Evolutionary conservation across 495 filamentous ascomycete genomes (phyloP).

Genomic region (Chaetomium tenue): DNA sequence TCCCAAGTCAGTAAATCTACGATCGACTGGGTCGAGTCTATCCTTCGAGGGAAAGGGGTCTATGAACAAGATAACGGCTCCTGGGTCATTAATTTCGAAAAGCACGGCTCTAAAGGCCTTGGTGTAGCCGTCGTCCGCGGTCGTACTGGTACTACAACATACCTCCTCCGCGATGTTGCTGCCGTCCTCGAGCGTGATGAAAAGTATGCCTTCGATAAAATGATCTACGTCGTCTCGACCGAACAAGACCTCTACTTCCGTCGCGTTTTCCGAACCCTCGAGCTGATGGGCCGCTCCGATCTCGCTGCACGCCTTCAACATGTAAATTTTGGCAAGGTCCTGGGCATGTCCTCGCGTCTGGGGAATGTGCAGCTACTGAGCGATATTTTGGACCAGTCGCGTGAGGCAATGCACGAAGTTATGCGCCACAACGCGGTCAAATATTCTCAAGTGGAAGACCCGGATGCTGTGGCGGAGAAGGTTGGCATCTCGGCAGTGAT

Average conservation of each 20-base stretch:
- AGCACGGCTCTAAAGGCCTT: constrained; percentile 61
- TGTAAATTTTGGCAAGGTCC: constrained; percentile 62
- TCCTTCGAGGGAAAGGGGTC: constrained; percentile 68
- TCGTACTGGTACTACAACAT: constrained; percentile 60
- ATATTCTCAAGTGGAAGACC: constrained; percentile 58
- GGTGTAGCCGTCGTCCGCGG: constrained; percentile 56
- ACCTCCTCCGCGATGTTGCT: constrained; percentile 63
- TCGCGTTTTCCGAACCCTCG: constrained; percentile 62
- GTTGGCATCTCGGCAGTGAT: constrained; percentile 63
- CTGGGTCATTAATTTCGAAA: constrained; percentile 79
- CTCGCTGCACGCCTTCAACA: constrained; percentile 56
- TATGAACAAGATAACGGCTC: constrained; percentile 82
- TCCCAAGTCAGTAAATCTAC: constrained; percentile 83
- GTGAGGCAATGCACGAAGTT: constrained; percentile 62
- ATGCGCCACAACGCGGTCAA: constrained; percentile 61
- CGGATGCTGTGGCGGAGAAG: constrained; percentile 54
- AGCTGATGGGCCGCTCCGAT: constrained; percentile 56
- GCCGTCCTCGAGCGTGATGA: constrained; percentile 56
- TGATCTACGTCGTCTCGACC: constrained; percentile 67
- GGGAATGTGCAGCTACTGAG: constrained; percentile 55
- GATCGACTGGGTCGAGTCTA: constrained; percentile 54
- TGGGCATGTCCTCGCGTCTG: constrained; percentile 61
- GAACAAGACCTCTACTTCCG: constrained; percentile 60
- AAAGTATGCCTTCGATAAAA: constrained; percentile 62
- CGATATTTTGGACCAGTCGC: constrained; percentile 59